Conservation (phyloP, 345 rosid genomes). For the Eucalyptus curtisii region DNA sequence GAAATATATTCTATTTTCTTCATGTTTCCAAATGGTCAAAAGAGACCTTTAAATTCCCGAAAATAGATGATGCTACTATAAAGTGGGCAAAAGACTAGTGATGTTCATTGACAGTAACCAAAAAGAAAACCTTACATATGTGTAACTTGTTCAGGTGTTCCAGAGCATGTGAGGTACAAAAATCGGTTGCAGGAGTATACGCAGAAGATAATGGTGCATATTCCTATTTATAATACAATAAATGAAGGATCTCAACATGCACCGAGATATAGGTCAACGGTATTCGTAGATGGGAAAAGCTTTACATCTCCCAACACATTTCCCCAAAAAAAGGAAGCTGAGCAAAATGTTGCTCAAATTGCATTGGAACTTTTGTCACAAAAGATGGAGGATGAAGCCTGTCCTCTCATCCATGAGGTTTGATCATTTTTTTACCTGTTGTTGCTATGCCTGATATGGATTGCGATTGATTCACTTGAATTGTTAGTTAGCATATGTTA, state of each 20-base stretch:
- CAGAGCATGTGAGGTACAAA: background rate
- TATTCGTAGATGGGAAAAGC: background rate
- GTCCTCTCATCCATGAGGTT: background rate
- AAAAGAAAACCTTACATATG: background rate
- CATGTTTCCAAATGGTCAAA: background rate
- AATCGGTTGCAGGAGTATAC: background rate
- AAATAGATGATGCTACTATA: background rate
- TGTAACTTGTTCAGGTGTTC: background rate
- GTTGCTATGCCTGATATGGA: background rate
- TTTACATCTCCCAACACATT: background rate
- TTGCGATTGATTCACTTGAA: background rate
- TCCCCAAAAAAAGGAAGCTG: background rate
- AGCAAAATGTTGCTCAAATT: background rate
- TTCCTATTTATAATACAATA: background rate
- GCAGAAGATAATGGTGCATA: background rate
- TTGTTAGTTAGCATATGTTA: background rate
- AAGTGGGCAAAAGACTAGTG: background rate
- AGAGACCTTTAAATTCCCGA: background rate
- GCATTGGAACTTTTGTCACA: background rate
- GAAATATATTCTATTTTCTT: background rate
- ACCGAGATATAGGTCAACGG: background rate
- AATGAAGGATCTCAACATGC: background rate
- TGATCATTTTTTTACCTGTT: background rate
- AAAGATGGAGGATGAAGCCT: background rate
- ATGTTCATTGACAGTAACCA: background rate